Evolutionary conservation across 768 basidiomycete species (phyloP).

Genomic region (Daedaleopsis sinensis): DNA sequence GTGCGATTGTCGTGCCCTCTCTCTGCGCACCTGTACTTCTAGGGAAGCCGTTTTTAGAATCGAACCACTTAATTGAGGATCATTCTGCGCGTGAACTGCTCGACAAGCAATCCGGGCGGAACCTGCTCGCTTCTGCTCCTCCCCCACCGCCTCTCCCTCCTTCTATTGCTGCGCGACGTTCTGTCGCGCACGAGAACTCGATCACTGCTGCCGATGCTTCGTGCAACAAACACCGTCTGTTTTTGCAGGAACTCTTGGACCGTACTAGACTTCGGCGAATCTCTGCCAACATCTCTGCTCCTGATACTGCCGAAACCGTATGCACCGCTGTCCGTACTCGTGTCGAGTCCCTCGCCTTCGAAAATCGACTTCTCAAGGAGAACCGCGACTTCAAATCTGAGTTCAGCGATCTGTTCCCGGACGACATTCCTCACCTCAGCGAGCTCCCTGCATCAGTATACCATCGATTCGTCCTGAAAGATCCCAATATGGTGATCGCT

Average conservation of each 20-base stretch:
- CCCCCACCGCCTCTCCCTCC: neutral
- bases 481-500: too few species aligned
- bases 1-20: conserved; percentile 3
- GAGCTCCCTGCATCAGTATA: too few species aligned
- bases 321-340: neutral
- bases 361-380: too few species aligned
- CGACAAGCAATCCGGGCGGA: neutral
- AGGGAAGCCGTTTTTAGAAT: conserved; percentile 5
- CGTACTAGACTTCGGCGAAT: neutral
- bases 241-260: neutral
- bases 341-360: neutral
- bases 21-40: conserved; percentile 10
- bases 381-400: too few species aligned
- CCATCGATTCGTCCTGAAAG: too few species aligned
- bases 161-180: neutral
- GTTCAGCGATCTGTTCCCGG: too few species aligned
- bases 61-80: conserved; percentile 5
- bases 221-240: neutral
- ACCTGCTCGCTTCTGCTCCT: neutral
- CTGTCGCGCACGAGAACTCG: neutral
- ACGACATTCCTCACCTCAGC: too few species aligned
- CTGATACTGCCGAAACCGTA: neutral
- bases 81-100: neutral
- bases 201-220: neutral
- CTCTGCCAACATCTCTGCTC: neutral